Percentiles rank a stretch among this genome's conserved stretches.
These are phyloP conservation scores for Raffaelea arxii DNA, from an alignment of 2,329 filamentous ascomycete genomes.

Conservation along the genomic window DNA sequence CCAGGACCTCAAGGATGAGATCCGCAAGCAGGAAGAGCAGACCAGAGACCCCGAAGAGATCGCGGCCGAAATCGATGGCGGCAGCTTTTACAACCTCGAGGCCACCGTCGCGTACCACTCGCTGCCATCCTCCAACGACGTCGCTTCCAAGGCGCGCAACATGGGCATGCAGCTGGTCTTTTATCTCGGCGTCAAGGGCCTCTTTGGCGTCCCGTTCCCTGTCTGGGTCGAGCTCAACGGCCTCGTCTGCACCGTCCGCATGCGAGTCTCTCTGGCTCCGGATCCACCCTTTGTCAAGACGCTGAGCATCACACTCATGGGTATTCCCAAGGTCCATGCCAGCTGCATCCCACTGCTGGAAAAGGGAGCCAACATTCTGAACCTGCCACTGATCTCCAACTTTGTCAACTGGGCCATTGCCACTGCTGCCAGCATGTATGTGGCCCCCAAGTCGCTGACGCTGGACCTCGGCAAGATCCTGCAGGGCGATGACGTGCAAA, in stretches of 20 bases:
- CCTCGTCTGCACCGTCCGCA: slow-evolving; percentile 76
- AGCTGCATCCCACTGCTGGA: slow-evolving; percentile 91
- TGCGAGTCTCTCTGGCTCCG: slow-evolving; percentile 77
- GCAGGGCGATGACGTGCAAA: slow-evolving; percentile 83
- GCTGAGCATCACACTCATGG: slow-evolving; percentile 89
- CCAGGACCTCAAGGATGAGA: slow-evolving; percentile 69
- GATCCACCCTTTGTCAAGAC: slow-evolving; percentile 89
- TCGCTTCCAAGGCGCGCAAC: slow-evolving; percentile 77
- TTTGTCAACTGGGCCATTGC: slow-evolving; percentile 95
- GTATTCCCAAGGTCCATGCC: slow-evolving; percentile 78
- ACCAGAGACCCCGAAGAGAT: slow-evolving; percentile 64
- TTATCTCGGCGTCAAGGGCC: slow-evolving; percentile 79
- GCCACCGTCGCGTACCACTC: slow-evolving; percentile 87
- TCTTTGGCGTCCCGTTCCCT: slow-evolving; percentile 81
- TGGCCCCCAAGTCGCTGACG: slow-evolving; percentile 89
- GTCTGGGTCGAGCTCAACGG: slow-evolving; percentile 86
- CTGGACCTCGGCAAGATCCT: slow-evolving; percentile 86
- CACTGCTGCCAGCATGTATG: slow-evolving; percentile 79
- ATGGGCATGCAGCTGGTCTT: slow-evolving; percentile 98
- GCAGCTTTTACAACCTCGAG: slow-evolving; percentile 88
- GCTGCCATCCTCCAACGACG: slow-evolving; percentile 57
- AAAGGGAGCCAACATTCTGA: slow-evolving; percentile 80
- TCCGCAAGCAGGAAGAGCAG: slow-evolving; percentile 68
- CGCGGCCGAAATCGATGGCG: slow-evolving; percentile 81
- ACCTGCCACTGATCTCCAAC: slow-evolving; percentile 85